Base-by-base conservation (phyloP, 2,329 filamentous ascomycete genomes). In the Fusarium subtropicale region DNA sequence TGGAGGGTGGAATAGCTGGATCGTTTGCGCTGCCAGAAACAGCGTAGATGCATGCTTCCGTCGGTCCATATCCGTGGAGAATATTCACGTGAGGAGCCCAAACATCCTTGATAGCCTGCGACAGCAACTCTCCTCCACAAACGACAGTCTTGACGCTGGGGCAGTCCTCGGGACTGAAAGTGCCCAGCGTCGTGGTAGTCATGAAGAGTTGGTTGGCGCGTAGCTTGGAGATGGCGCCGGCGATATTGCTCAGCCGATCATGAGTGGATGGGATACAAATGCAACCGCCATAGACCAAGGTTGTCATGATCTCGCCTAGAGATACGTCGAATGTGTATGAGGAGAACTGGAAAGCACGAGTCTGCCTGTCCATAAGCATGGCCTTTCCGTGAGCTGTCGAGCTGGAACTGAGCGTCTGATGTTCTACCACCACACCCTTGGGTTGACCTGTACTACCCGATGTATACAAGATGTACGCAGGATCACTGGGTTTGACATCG, bases 11-110 rank as follows among this genome's bases (percentile, higher is more conserved):
- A 33, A 47, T 28, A 20, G 13, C 5, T 33, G 45, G 28, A 4
- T 6, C 3, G 13, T 47, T 47, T 9, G 45, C 8, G 12, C 7
- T 3, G 8, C 45, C 16, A 8, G 45, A 47, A 7, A 47, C 45
- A 30, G 45, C 45, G 26, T 47, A 47, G 28, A 47, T 47, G 18
- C 45, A 47, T 33, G 45, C 45, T 47, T 54, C 51, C 10, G 51
- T 26, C 30, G 51, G 51, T 7, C 36, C 51, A 10, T 54, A 54
- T 7, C 26, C 26, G 8, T 54, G 28, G 7, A 44, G 20, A 39
- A 22, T 30, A n/a, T 16, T 30, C 8, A 36, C 51, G 44, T n/a
- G 26, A 18, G 10, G 13, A 22, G 18, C 39, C 15, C 16, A 54
- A 28, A 13, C n/a, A 12, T 5, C 24, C 24, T 1, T 26, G n/a